phyloP scores from a whole-genome alignment of 2,329 filamentous ascomycete species.

The Aspergillus sp. region DNA sequence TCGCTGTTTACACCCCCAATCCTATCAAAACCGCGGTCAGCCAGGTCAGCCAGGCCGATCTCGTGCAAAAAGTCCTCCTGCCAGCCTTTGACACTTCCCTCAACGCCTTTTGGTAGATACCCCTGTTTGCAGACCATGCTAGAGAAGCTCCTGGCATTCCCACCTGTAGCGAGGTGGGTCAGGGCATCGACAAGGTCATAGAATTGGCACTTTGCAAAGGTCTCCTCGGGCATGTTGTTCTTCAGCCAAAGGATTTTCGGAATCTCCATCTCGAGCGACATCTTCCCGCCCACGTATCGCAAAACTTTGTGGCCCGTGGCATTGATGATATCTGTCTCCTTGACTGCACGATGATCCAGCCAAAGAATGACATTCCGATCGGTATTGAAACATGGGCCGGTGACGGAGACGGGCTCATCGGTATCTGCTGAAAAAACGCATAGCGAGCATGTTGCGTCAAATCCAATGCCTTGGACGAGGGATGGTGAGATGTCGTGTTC shows the following conservation, averaged over 20 bases:
- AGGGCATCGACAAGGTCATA: conserved; percentile 86
- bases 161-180: conserved; percentile 83
- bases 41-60: conserved; percentile 73
- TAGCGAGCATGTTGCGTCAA: conserved; percentile 91
- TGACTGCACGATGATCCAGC: conserved; percentile 84
- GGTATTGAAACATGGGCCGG: conserved; percentile 73
- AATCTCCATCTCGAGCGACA: conserved; percentile 98
- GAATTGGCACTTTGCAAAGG: conserved; percentile 86
- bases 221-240: conserved; percentile 84
- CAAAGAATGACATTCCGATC: conserved; percentile 90
- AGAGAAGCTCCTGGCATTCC: conserved; percentile 82
- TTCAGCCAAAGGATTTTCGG: conserved; percentile 95
- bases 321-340: conserved; percentile 87
- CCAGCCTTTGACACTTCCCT: conserved; percentile 83
- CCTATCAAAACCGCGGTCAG: conserved; percentile 74
- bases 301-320: conserved; percentile 79
- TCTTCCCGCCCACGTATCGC: conserved; percentile 86
- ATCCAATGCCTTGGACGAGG: conserved; percentile 76
- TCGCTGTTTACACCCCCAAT: conserved; percentile 87
- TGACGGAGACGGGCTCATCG: conserved; percentile 73
- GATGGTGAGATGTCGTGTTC: background rate
- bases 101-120: conserved; percentile 83
- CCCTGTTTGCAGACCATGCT: conserved; percentile 94
- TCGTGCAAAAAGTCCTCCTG: conserved; percentile 81
- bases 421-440: conserved; percentile 62